Base-by-base conservation (phyloP, 148 eudicot genomes). In the Fagopyrum tataricum region DNA sequence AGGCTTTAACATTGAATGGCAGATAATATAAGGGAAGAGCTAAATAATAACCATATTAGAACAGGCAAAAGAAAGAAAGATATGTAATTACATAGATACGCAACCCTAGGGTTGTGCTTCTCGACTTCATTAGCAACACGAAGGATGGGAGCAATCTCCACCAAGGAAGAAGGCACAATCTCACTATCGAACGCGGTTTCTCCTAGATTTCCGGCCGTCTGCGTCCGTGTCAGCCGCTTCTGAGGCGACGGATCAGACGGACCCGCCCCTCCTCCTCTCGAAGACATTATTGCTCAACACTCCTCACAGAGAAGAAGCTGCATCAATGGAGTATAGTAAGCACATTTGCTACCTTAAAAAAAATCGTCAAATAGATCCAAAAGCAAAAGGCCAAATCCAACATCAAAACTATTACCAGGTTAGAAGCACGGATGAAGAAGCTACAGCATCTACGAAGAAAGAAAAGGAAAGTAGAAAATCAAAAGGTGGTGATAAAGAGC, bases 111-210 rank as follows among this genome's bases (percentile, higher is more conserved):
- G 72, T 92, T 91, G 76, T 89, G 88, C 31, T 89, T 90, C 76
- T 95, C 99, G 11, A 95, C 97, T 83, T 95, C 99, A 81, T 92
- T 95, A 70, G 99, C 99, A 72, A 95, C 99, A 78, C 99, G 99
- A 59, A 95, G 97, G 81, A 95, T 95, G 0, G 99, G 97, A 72
- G 97, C 99, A 42, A 95, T 95, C 77, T 91, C 94, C 23, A 85
- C 91, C 21, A 95, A 83, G 6, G 99, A 90, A 31, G 99, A 95
- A 48, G 99, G 99, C 74, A 95, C 99, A 42, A 95, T 85, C 81
- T 95, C 99, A 87, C 97, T 91, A 77, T 95, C 99, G 70, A 95
- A 90, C 3, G 88, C 87, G 7, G 72, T 70, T 23, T 70, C 72
- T 18, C 72, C 72, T 6, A 70, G 72, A 46, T 43, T 44, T n/a